Base-by-base conservation (phyloP, 345 rosid species). In the Clarkia xantiana region DNA sequence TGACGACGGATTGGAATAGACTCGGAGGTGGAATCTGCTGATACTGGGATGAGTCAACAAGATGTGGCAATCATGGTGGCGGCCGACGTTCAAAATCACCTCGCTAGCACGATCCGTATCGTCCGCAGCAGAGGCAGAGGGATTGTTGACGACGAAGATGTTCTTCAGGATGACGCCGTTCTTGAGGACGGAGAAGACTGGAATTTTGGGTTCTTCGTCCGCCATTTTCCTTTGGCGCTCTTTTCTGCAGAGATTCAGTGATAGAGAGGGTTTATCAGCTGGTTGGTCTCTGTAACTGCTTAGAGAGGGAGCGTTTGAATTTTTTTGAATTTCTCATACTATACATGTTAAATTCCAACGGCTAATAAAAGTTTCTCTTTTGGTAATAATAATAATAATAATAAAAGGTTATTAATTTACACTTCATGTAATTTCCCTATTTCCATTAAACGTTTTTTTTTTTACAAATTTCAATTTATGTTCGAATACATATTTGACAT, bases 1-100 rank as follows among this genome's bases (percentile, higher is more conserved):
- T n/a, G 62, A 61, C 40, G 75, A 69, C 40, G 76, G 72, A 9
- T 65, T 61, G 11, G 89, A 67, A 42, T 51, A 70, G 65, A 91
- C 76, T 62, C 75, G 78, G 59, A 91, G 76, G 75, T 91, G 95
- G 60, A 76, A 81, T 67, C 98, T 66, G 73, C 98, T 91, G 66
- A 91, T 65, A 59, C 98, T 91, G 0, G 98, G 98, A 51, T 84
- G 98, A 55, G 84, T 76, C 45, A 84, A 49, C 56, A 80, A 60
- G 59, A 91, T 76, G 64, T 76, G 62, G 67, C 94, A 78, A 53
- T 86, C 95, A 10, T 93, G 94, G 65, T 86, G 96, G 10, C 94
- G 73, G 20, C 95, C 96, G 48, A 79, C 81, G 23, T 60, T 55
- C 72, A 91, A 72, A 51, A 71, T 65, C 62, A 81, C 94, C 41